These are phyloP conservation scores for Atkinsonella hypoxylon DNA, from an alignment of 2,329 filamentous ascomycete genomes.

Conservation along the genomic window DNA sequence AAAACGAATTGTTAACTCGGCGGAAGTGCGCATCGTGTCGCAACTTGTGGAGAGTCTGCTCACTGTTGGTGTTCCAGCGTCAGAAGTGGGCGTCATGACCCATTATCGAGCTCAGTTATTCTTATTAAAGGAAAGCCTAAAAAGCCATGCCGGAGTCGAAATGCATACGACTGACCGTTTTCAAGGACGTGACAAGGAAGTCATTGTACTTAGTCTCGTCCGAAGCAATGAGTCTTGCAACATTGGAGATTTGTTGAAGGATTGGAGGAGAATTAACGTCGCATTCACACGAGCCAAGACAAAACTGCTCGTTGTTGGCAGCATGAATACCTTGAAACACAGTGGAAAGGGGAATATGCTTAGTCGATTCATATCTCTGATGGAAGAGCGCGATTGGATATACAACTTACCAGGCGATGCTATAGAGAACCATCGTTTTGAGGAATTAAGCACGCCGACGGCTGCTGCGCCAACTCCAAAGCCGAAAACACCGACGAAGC, in stretches of 20 bases:
- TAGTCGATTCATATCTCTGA: conserved; percentile 60
- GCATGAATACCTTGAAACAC: conserved; percentile 64
- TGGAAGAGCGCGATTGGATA: conserved; percentile 69
- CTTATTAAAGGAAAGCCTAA: conserved; percentile 62
- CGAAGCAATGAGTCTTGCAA: conserved; percentile 69
- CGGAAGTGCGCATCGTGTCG: conserved; percentile 66
- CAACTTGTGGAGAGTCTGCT: conserved; percentile 76
- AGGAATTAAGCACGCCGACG: conserved; percentile 39
- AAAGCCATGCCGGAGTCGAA: conserved; percentile 54
- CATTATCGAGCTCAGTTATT: conserved; percentile 91
- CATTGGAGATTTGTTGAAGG: conserved; percentile 84
- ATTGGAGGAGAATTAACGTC: conserved; percentile 91
- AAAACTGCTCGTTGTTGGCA: conserved; percentile 82
- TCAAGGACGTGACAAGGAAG: conserved; percentile 91
- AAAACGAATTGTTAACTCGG: conserved; percentile 75
- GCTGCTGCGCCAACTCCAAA: conserved; percentile 11
- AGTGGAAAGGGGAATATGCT: conserved; percentile 66
- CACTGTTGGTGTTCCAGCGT: conserved; percentile 57
- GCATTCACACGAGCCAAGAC: conserved; percentile 87
- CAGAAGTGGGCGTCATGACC: conserved; percentile 86
- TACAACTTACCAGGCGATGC: conserved; percentile 57
- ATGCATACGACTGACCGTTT: conserved; percentile 97
- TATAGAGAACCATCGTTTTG: conserved; percentile 56
- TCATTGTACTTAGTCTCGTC: conserved; percentile 78
- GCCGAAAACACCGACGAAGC: conserved; percentile 18